A percentile compares a stretch with the other conserved stretches of the same genome.
Conservation (phyloP, 495 filamentous ascomycete genomes). For the Sabuloglossum arenarium region DNA sequence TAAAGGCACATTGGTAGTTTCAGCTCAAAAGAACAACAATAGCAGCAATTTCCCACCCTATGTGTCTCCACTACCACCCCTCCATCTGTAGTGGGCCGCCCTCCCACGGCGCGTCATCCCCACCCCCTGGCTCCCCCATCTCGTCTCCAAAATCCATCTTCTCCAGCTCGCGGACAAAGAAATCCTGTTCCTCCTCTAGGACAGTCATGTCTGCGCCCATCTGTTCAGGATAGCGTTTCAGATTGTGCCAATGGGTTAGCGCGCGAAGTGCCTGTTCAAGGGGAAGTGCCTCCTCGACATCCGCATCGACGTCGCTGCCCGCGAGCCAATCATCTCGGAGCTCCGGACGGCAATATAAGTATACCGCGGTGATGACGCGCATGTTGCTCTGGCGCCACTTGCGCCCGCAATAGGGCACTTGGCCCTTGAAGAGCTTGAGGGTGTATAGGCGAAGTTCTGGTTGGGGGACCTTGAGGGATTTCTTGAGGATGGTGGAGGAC, state of each 20-base stretch:
- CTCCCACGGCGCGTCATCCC: slow-evolving; percentile 11
- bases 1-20: no score
- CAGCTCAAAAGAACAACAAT: no score
- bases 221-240: slow-evolving; percentile 55
- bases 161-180: slow-evolving; percentile 77
- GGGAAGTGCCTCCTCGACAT: slow-evolving; percentile 80
- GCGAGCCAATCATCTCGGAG: slow-evolving; percentile 90
- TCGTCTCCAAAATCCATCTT: slow-evolving; percentile 42
- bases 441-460: slow-evolving; percentile 76
- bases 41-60: no score
- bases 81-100: slow-evolving; percentile 8
- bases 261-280: slow-evolving; percentile 73
- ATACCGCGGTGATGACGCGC: slow-evolving; percentile 94
- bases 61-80: slow-evolving; percentile 7
- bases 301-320: slow-evolving; percentile 73
- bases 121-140: not conserved
- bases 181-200: slow-evolving; percentile 64
- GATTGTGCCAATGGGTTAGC: slow-evolving; percentile 82
- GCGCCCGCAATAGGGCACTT: slow-evolving; percentile 90
- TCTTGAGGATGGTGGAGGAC: slow-evolving; percentile 68
- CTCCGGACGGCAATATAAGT: slow-evolving; percentile 79
- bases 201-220: slow-evolving; percentile 49
- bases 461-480: slow-evolving; percentile 77
- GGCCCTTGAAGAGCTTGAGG: slow-evolving; percentile 92
- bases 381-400: slow-evolving; percentile 98